Percentiles rank a stretch among this genome's conserved stretches.
phyloP scores from a whole-genome alignment of 2,329 filamentous ascomycete genomes.

The Dactylellina haptotyla region DNA sequence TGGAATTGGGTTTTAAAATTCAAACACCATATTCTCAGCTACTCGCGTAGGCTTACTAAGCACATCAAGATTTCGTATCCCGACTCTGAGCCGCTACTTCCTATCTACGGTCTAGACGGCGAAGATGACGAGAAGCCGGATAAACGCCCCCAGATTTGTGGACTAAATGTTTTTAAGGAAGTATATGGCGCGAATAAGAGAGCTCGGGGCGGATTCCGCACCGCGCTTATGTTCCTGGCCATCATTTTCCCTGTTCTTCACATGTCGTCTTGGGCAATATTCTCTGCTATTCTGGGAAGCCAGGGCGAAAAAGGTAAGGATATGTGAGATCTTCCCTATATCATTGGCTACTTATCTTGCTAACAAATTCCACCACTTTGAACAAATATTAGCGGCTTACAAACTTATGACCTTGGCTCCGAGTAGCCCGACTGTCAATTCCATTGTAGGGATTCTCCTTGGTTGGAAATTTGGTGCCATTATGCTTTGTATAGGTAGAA shows the following conservation, averaged over 20 bases:
- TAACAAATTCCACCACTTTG: background rate
- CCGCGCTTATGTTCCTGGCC: background rate
- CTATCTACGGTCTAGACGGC: background rate
- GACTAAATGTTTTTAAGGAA: background rate
- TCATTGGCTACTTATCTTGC: background rate
- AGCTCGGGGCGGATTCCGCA: background rate
- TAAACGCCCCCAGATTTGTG: background rate
- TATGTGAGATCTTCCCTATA: background rate
- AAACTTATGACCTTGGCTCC: background rate
- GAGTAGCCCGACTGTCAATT: background rate
- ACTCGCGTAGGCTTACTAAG: background rate
- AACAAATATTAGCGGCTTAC: background rate
- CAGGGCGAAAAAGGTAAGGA: constrained; percentile 6
- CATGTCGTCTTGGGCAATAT: constrained; percentile 30
- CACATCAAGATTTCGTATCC: background rate
- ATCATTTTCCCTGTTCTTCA: constrained; percentile 35
- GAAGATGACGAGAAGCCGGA: background rate
- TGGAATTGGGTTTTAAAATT: background rate
- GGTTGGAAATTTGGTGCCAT: constrained; percentile 34
- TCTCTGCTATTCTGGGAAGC: constrained; percentile 8
- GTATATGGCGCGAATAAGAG: background rate
- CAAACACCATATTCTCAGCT: background rate
- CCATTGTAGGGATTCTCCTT: background rate
- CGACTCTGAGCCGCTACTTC: background rate
- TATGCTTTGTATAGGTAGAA: constrained; percentile 25